Evolutionary conservation across 176 grass and related monocot genomes (phyloP), one percentile per base, ranked within the genome.

Genomic region (Tillandsia fasciculata): DNA sequence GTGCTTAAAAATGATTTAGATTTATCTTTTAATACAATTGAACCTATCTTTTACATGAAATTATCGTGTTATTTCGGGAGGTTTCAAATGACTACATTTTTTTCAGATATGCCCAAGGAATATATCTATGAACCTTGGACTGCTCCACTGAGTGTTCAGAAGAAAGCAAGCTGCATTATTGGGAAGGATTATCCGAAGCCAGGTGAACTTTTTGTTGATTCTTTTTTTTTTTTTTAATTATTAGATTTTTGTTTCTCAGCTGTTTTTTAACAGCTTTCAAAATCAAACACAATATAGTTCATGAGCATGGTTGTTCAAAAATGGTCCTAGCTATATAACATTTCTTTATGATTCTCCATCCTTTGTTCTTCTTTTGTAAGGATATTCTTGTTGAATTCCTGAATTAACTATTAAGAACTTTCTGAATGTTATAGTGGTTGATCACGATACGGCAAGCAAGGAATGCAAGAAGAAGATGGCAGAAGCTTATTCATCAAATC

Each of bases 41-140:
- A 26, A n/a, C 15, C 13, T 50, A 23, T 50, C 76, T 76, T 75
- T 54, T 65, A 49, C 51, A 42, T 54, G 27, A 29, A 79, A 17
- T 15, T 63, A 8, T 23, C 3, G 26, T 49, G 12, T 49, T 68
- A 13, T 57, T 61, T 33, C 48, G 1, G 12, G 12, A 49, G 14
- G 14, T 59, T 42, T 13, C 6, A 14, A 49, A 50, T 48, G 13
- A 12, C 11, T 10, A 26, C 24, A 24, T 72, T 15, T 63, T 64
- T 74, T 82, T 15, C 56, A 93, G 94, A 92, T 77, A 92, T 97
- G 80, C 94, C 89, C 10, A 97, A 65, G 75, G 82, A 99, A 71
- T 88, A 99, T 75, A 93, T 93, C 53, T 99, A 93, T 33, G 89
- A 99, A 75, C 89, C 94, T 73, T 99, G 94, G 89, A 93, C 77